These are phyloP conservation scores for Rhodosporidiobolus odoratus DNA, from an alignment of 768 basidiomycete genomes.

Conservation along the genomic window DNA sequence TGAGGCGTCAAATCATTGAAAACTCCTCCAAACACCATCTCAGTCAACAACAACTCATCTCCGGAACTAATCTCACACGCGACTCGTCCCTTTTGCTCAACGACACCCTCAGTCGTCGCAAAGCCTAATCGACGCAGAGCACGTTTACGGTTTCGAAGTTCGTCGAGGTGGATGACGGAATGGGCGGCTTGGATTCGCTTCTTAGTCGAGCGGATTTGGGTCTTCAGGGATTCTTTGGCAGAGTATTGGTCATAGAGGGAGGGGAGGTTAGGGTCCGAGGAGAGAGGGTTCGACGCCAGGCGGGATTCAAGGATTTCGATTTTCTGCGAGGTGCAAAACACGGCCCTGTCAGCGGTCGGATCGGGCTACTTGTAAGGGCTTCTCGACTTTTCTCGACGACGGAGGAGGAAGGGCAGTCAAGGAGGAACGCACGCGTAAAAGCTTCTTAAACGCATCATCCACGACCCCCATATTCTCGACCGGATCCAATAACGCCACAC, in stretches of 20 bases:
- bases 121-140: conserved; percentile 87
- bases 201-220: conserved; percentile 68
- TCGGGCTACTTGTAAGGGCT: too few species aligned
- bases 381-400: not conserved
- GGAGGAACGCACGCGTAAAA: conserved; percentile 70
- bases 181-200: conserved; percentile 83
- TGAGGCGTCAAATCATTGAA: conserved; percentile 87
- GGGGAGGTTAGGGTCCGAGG: conserved; percentile 70
- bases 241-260: conserved; percentile 74
- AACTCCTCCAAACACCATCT: conserved; percentile 92
- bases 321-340: conserved; percentile 57
- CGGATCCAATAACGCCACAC: conserved; percentile 80
- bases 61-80: conserved; percentile 98
- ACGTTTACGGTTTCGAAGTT: conserved; percentile 90
- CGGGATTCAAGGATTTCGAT: conserved; percentile 82
- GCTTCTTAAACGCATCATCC: conserved; percentile 81
- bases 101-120: conserved; percentile 80
- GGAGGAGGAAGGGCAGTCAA: not conserved
- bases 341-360: not conserved
- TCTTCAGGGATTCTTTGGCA: conserved; percentile 65
- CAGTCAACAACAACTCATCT: conserved; percentile 90
- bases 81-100: conserved; percentile 95
- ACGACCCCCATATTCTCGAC: conserved; percentile 92
- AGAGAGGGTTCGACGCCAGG: conserved; percentile 71
- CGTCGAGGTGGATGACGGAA: conserved; percentile 89